Conservation (phyloP, 768 basidiomycete species). For the Ramaria sp. region DNA sequence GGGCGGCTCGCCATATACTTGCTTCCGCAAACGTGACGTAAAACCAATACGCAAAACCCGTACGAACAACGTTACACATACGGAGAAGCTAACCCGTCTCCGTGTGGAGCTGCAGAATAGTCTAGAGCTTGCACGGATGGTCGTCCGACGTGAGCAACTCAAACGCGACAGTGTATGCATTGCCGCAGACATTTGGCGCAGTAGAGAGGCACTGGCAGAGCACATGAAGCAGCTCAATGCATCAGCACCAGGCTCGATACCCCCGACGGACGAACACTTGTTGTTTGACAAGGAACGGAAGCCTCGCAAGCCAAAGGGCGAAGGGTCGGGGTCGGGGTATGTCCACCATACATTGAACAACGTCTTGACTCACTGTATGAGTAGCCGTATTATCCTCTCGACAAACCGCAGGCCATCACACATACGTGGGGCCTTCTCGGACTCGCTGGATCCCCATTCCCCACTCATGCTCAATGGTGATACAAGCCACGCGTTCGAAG, state of each 20-base stretch:
- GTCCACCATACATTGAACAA: conserved; percentile 15
- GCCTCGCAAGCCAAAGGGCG: conserved; percentile 16
- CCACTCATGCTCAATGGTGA: conserved; percentile 26
- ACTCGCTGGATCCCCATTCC: conserved; percentile 31
- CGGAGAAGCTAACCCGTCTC: conserved; percentile 79
- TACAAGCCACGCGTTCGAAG: conserved; percentile 28
- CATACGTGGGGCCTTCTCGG: conserved; percentile 42
- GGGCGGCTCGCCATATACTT: conserved; percentile 74
- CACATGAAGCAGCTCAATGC: conserved; percentile 45
- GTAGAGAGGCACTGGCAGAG: conserved; percentile 61
- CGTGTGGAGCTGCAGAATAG: conserved; percentile 65
- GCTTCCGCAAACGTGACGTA: conserved; percentile 91
- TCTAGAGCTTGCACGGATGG: conserved; percentile 57
- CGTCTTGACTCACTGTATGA: background rate
- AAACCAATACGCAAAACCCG: conserved; percentile 93
- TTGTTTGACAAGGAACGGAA: conserved; percentile 70
- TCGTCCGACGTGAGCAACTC: conserved; percentile 60
- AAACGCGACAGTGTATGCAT: conserved; percentile 59
- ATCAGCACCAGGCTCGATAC: conserved; percentile 48
- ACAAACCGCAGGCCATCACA: conserved; percentile 24
- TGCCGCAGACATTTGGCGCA: conserved; percentile 65
- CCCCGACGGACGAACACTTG: conserved; percentile 61
- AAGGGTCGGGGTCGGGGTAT: conserved; percentile 24
- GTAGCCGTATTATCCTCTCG: conserved; percentile 11
- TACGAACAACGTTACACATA: conserved; percentile 77